Evolutionary conservation across 2,329 filamentous ascomycete genomes (phyloP).

Genomic region (Dactylellina cionopaga): DNA sequence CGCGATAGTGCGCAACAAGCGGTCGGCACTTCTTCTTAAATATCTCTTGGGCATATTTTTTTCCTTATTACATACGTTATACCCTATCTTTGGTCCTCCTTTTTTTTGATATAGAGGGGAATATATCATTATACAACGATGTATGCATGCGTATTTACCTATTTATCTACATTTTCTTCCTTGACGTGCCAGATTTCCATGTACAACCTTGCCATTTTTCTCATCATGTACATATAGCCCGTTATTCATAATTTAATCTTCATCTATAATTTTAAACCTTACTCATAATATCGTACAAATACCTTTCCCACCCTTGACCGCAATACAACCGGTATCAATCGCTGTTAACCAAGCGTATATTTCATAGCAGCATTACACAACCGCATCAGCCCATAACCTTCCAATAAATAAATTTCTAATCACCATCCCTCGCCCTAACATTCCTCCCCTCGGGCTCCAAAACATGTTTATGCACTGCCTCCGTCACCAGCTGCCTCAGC

Average conservation of each 20-base stretch:
- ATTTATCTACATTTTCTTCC: background rate
- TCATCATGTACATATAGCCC: slow-evolving; percentile 29
- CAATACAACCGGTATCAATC: background rate
- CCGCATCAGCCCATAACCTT: background rate
- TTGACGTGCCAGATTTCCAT: slow-evolving; percentile 5
- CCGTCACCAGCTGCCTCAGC: slow-evolving; percentile 79
- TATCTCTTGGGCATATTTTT: background rate
- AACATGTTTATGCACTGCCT: slow-evolving; percentile 75
- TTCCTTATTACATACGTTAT: background rate
- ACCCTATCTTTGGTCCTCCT: background rate
- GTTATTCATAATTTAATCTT: background rate
- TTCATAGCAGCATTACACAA: background rate
- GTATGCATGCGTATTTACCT: slow-evolving; percentile 14
- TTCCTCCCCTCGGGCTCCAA: slow-evolving; percentile 70
- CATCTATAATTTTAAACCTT: slow-evolving; percentile 3
- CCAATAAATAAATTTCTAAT: background rate
- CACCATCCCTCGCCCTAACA: slow-evolving; percentile 72
- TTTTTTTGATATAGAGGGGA: slow-evolving; percentile 13
- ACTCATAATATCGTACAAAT: slow-evolving; percentile 30
- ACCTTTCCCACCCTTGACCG: background rate
- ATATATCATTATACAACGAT: slow-evolving; percentile 34
- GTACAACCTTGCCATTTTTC: slow-evolving; percentile 11
- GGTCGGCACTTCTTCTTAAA: slow-evolving; percentile 1
- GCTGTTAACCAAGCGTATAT: background rate
- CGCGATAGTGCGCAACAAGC: slow-evolving; percentile 59